Percentiles rank a stretch among this genome's conserved stretches.
These are phyloP conservation scores for Nicotiana attenuata DNA, from an alignment of 257 asterid species.

Conservation along the genomic window DNA sequence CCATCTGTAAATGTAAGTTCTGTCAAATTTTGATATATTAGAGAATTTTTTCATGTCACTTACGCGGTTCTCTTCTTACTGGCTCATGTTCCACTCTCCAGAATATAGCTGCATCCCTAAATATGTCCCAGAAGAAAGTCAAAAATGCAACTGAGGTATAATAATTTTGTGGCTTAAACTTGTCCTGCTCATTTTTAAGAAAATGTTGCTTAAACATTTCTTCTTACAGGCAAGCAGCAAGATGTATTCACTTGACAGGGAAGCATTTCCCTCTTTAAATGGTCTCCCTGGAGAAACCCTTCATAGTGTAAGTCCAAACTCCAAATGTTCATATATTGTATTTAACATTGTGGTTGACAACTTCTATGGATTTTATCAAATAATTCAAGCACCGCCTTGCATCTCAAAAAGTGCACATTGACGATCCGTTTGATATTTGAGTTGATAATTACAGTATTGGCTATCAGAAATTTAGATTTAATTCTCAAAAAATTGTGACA, in stretches of 20 bases:
- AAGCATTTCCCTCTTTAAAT: conserved; percentile 79
- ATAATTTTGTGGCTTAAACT: conserved; percentile 2
- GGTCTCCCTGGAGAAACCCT: conserved; percentile 87
- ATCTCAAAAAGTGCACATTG: background rate
- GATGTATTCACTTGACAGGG: conserved; percentile 88
- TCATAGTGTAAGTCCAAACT: conserved; percentile 62
- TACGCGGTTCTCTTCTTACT: background rate
- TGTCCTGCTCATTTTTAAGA: background rate
- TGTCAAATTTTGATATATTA: background rate
- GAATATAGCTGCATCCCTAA: conserved; percentile 83
- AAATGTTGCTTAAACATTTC: conserved; percentile 2
- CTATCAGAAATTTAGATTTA: background rate
- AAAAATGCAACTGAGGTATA: conserved; percentile 96
- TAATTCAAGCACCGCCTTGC: background rate
- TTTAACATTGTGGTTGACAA: background rate
- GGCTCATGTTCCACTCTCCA: conserved; percentile 26
- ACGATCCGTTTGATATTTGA: background rate
- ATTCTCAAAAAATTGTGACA: background rate
- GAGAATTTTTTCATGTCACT: background rate
- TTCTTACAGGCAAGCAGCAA: conserved; percentile 67
- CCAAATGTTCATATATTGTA: background rate
- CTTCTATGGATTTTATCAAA: background rate
- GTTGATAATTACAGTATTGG: background rate
- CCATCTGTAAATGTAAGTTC: conserved; percentile 77
- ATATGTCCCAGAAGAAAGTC: conserved; percentile 86